A percentile compares a stretch with the other conserved stretches of the same genome.
Evolutionary conservation across 2,329 filamentous ascomycete genomes (phyloP).

Genomic region (Macrophomina tecta): DNA sequence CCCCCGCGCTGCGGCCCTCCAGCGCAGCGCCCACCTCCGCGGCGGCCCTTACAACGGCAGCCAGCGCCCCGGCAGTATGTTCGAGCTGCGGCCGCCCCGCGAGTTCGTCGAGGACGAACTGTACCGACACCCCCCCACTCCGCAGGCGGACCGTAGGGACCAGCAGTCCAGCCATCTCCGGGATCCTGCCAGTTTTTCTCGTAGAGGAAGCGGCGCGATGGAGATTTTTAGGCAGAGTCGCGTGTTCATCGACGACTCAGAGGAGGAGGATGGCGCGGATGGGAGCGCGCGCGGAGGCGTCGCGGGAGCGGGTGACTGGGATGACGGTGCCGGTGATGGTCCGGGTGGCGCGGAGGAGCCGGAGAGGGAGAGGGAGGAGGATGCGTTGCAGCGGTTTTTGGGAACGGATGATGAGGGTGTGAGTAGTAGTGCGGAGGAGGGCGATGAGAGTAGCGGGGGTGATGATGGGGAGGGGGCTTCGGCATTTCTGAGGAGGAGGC

Average conservation of each 20-base stretch:
- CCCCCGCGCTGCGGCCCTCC: slow-evolving; percentile 13
- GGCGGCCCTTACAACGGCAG: slow-evolving; percentile 29
- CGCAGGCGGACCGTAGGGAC: slow-evolving; percentile 9
- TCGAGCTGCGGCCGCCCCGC: slow-evolving; percentile 42
- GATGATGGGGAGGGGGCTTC: background rate
- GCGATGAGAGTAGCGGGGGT: slow-evolving; percentile 15
- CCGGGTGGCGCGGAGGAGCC: background rate
- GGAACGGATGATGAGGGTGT: slow-evolving; percentile 12
- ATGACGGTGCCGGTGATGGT: background rate
- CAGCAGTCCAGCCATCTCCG: slow-evolving; percentile 38
- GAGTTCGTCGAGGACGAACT: slow-evolving; percentile 33
- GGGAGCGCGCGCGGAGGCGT: background rate
- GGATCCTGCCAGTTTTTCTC: background rate
- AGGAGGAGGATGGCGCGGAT: slow-evolving; percentile 4
- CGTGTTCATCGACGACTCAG: slow-evolving; percentile 54
- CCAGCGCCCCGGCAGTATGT: slow-evolving; percentile 44
- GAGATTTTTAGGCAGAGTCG: slow-evolving; percentile 54
- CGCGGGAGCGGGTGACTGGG: background rate
- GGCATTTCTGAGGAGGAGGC: background rate
- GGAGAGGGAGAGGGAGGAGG: slow-evolving; percentile 17
- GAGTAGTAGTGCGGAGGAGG: slow-evolving; percentile 12
- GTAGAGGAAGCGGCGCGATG: slow-evolving; percentile 31
- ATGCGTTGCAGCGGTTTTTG: slow-evolving; percentile 14
- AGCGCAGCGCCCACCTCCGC: slow-evolving; percentile 24
- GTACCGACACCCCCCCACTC: slow-evolving; percentile 33